Conservation (phyloP, 306 rosid species). For the Boehmeria nivea region DNA sequence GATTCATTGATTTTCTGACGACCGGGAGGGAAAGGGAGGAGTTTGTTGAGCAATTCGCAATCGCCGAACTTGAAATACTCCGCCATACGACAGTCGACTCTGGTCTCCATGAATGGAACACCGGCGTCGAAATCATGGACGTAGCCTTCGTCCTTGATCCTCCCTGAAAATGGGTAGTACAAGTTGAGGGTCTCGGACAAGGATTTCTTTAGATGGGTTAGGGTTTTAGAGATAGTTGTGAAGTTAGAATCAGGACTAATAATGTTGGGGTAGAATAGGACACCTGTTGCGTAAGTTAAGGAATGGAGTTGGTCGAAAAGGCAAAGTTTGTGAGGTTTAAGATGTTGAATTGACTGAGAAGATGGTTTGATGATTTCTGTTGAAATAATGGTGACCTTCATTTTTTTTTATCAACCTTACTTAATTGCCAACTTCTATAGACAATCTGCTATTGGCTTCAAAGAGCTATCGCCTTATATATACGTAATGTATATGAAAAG, state of each 20-base stretch:
- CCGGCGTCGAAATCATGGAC: constrained; percentile 43
- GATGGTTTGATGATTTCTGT: constrained; percentile 44
- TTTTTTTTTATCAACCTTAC: neutral
- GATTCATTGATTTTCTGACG: constrained; percentile 5
- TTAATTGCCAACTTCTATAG: too few species aligned
- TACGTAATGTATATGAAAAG: too few species aligned
- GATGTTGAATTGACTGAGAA: neutral
- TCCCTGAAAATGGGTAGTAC: constrained; percentile 52
- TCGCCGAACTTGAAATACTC: constrained; percentile 25
- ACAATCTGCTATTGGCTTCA: too few species aligned
- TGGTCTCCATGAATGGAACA: constrained; percentile 36
- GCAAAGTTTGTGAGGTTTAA: constrained; percentile 15
- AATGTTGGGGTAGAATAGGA: constrained; percentile 15
- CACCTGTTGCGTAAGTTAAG: constrained; percentile 7
- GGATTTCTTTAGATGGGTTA: constrained; percentile 28
- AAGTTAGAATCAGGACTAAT: neutral
- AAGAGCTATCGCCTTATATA: too few species aligned
- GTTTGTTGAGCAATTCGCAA: constrained; percentile 22
- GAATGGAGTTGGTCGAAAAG: constrained; percentile 28
- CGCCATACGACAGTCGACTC: constrained; percentile 23
- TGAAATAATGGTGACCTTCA: constrained; percentile 37
- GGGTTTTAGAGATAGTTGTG: constrained; percentile 9
- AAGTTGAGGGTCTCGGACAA: constrained; percentile 40
- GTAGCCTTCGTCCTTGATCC: constrained; percentile 22
- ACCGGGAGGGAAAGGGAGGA: constrained; percentile 36